phyloP scores from a whole-genome alignment of 371 early-diverging fungal species.

The Mucor ambiguus region DNA sequence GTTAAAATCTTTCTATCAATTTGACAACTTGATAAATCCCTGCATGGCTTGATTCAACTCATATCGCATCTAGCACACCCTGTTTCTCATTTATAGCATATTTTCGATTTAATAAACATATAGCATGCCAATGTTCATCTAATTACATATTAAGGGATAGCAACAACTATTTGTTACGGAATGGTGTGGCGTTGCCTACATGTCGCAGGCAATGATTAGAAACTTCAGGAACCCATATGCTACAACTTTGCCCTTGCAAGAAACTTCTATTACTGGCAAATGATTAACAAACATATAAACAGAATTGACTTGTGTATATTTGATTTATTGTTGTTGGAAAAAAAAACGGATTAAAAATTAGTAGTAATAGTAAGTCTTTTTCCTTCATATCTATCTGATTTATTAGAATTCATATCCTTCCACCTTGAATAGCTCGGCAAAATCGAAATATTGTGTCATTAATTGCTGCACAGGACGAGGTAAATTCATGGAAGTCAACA shows the following conservation, averaged over 20 bases:
- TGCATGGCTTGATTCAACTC: neutral
- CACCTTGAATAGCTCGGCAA: conserved; percentile 83
- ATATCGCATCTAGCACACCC: neutral
- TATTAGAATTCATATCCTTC: conserved; percentile 73
- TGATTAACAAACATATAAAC: neutral
- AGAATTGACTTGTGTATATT: neutral
- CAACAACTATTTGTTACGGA: neutral
- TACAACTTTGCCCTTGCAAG: too few species aligned
- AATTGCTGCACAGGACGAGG: conserved; percentile 77
- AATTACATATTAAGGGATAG: neutral
- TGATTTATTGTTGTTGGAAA: neutral
- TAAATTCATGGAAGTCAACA: conserved; percentile 85
- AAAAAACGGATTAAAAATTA: neutral
- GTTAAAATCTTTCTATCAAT: conserved; percentile 5
- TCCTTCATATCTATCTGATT: conserved; percentile 2
- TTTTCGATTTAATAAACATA: neutral
- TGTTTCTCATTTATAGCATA: neutral
- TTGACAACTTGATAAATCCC: conserved; percentile 3
- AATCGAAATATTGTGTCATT: conserved; percentile 79
- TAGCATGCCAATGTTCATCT: neutral
- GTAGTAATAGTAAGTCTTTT: neutral
- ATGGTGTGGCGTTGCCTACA: neutral
- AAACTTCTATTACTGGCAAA: too few species aligned
- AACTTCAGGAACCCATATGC: too few species aligned
- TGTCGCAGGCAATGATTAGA: too few species aligned